Base-by-base conservation (phyloP, 2,329 filamentous ascomycete genomes). In the Aulographum hederae region DNA sequence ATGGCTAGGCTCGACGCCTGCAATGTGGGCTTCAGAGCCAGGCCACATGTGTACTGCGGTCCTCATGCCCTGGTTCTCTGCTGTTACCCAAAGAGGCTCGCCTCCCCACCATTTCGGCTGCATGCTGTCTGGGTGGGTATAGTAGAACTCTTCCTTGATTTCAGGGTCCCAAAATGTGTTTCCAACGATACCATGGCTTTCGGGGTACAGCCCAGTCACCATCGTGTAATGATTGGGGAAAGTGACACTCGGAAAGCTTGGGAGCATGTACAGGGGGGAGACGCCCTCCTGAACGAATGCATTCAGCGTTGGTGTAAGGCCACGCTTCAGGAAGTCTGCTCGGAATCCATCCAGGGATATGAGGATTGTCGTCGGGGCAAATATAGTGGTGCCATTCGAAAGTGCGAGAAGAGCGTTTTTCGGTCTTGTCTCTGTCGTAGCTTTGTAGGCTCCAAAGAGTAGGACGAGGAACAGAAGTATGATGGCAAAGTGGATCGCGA, bases 31-130 rank as follows among this genome's bases (percentile, higher is more conserved):
- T 56, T 98, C 89, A 27, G 80, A 91, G 2, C 89, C 89, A 2
- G 89, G 89, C 89, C 89, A 98, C 89, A 98, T 98, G 51, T 98
- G 89, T 17, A 98, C 73, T 1, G 82, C 89, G 18, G 75, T 73
- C 34, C 70, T 69, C 19, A 91, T 62, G 4, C 78, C 78, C 42
- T 82, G 77, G 35, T 69, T 70, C 57, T 95, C 89, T 4, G 86
- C 86, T 1, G 86, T 91, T 17, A 78, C 76, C 89, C 89, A 98
- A 18, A 98, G 63, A 0, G 89, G 89, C 50, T 95, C 84, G 3
- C 84, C 89, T 26, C 69, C 73, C 86, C 89, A 98, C 86, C 89
- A 98, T 48, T 86, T 81, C 1, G 79, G 62, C 41, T 86, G 71
- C 40, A 81, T 89, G 34, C 70, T 65, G 2, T 60, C 50, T 0